Evolutionary conservation across 768 basidiomycete genomes (phyloP), one percentile per base, ranked within the genome.

Genomic region (Leccinum rimulosum): DNA sequence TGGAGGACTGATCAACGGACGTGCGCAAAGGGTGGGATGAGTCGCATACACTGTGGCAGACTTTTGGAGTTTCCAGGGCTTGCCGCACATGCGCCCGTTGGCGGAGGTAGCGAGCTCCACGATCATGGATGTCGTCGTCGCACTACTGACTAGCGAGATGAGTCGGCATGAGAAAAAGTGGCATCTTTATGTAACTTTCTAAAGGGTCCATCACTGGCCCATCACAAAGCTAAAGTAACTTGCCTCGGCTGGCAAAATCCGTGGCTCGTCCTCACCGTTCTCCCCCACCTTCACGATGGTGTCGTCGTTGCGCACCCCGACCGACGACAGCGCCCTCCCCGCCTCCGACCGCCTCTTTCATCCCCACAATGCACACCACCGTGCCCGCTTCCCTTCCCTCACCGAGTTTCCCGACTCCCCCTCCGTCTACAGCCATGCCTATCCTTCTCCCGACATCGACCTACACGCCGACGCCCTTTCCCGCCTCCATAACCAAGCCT

Each of bases 1-100:
- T 91, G 70, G 30, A 40, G 70, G 25, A 25, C 9, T 57, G 49
- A 52, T 61, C 50, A 64, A 60, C 40, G 17, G 56, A 53, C 52
- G 14, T 38, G 51, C 25, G 30, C 49, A 36, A 48, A 48, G 57
- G 50, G 49, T 43, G 51, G 28, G 19, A 28, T 10, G 27, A 27
- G 14, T 27, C 35, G 66, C 79, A 49, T 71, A 86, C 85, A 79
- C 76, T 33, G 81, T 81, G 8, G 84, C 74, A 3, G 77, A 66
- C 67, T 84, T 84, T 35, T 59, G 60, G 4, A 64, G 59, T 70
- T 86, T 87, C 89, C 89, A 91, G 59, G 78, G 66, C 73, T 90
- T 91, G 30, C 88, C 84, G 1, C 89, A 91, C 8, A 80, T 74
- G 36, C 89, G 81, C 12, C 89, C 89, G 57, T 80, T 80, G 31